Evolutionary conservation across 371 early-diverging fungal species (phyloP), one percentile per base, ranked within the genome.

Genomic region (Globomyces sp.): DNA sequence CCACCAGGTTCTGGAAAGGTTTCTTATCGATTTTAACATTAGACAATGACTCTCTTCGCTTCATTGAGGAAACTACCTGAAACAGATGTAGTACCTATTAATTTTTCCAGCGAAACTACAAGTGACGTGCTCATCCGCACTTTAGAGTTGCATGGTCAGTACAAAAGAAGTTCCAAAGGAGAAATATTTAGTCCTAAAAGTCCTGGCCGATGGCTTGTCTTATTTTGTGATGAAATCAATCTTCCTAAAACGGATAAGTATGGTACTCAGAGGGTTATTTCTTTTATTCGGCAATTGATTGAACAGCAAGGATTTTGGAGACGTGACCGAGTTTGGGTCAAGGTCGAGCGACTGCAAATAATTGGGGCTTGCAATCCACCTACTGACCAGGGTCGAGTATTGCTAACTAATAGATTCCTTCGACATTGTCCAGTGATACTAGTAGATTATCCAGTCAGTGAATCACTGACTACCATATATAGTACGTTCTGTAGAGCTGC

Each of bases 341-440:
- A 84, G 44, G 76, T 99, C 45, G 95, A 96, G 80, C 89, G 96
- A 44, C 92, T 98, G 63, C 98, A 98, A 77, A 96, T 99, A 78
- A 97, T 98, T 9, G 99, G 99, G 65, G 99, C 99, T 10, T 98
- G 99, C 82, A 99, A 99, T 69, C 99, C 99, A 57, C 99, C 99
- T 1, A 98, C 98, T 0, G 99, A 99, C 79, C 94, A 98, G 45
- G 99, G 99, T 57, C 94, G 99, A 76, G 92, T 96, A 2, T 94
- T 94, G 13, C 78, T 99, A 55, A 89, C 93, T 45, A 94, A 90
- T 66, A 87, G 99, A 74, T 98, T 96, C 90, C 79, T 99, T 67
- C 89, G 98, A 34, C 96, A 98, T 69, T 92, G 96, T 11, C 96
- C 99, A 43, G 78, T 99, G 58, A 89, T 98, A 39, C 89, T 97